Conservation (phyloP, 495 filamentous ascomycete genomes). For the Oidiodendron maius region DNA sequence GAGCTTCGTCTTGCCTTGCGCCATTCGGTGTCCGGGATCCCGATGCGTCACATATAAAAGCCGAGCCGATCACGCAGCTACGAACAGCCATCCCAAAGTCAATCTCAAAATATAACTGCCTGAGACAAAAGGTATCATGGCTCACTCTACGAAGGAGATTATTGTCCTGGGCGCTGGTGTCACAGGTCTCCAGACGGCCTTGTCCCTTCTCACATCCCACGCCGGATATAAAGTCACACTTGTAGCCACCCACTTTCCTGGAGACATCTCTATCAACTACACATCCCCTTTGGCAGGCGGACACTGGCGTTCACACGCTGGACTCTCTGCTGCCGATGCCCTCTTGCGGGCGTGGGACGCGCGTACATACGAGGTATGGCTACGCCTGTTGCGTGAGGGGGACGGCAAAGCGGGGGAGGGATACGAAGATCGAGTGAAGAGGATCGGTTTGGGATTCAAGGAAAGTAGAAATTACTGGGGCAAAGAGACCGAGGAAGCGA, state of each 20-base stretch:
- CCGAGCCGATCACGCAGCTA: no score
- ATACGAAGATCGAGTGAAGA: neutral
- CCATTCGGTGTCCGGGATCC: no score
- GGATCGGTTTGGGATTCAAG: constrained; percentile 10
- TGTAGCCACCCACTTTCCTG: constrained; percentile 32
- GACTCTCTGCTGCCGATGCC: constrained; percentile 1
- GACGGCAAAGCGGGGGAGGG: neutral
- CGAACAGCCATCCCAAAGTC: neutral
- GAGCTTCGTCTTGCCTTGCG: no score
- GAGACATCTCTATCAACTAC: constrained; percentile 11
- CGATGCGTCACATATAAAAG: no score
- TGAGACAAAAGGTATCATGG: neutral
- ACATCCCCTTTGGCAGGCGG: constrained; percentile 14
- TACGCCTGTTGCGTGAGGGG: constrained; percentile 25
- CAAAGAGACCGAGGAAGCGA: constrained; percentile 7
- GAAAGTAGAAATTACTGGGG: constrained; percentile 11
- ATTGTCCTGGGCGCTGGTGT: constrained; percentile 32
- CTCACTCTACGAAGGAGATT: constrained; percentile 5
- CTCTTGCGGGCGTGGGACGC: constrained; percentile 32
- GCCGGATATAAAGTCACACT: constrained; percentile 28
- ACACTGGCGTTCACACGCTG: constrained; percentile 13
- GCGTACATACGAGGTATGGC: constrained; percentile 38
- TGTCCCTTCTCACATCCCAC: constrained; percentile 26
- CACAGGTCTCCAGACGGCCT: constrained; percentile 35
- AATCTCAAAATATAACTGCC: neutral